Percentiles rank a stretch among this genome's conserved stretches.
phyloP scores from a whole-genome alignment of 495 filamentous ascomycete species.

The Parmelia sp. region DNA sequence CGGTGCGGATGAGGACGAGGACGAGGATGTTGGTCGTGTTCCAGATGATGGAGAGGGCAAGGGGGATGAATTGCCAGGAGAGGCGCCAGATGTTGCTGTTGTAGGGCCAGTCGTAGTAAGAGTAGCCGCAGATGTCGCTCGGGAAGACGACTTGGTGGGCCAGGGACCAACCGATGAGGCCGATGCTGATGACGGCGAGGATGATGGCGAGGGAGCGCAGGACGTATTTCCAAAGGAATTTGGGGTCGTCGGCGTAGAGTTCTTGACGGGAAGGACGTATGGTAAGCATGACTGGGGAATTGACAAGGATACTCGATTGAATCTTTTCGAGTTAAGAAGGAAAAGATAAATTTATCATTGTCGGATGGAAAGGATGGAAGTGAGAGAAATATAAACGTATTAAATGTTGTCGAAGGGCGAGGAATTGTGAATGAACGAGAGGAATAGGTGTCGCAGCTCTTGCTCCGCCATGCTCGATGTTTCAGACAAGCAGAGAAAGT shows the following conservation, averaged over 20 bases:
- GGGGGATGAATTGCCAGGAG: conserved; percentile 26
- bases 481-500: neutral
- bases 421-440: too few relatives aligned
- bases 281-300: neutral
- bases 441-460: neutral
- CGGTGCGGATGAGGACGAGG: conserved; percentile 14
- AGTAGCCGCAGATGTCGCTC: neutral
- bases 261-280: conserved; percentile 1
- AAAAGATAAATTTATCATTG: neutral
- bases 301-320: neutral
- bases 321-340: neutral
- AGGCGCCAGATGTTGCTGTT: neutral
- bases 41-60: conserved; percentile 25
- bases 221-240: conserved; percentile 30
- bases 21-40: conserved; percentile 23
- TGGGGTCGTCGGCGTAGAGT: conserved; percentile 5
- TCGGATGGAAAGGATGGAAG: neutral
- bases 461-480: neutral
- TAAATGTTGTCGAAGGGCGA: neutral
- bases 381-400: neutral
- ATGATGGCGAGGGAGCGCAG: conserved; percentile 28
- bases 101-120: conserved; percentile 1
- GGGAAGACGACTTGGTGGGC: neutral
- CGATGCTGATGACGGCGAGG: conserved; percentile 26
- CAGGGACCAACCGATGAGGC: conserved; percentile 27